Evolutionary conservation across 768 basidiomycete genomes (phyloP).

Genomic region (Collybia sordida): DNA sequence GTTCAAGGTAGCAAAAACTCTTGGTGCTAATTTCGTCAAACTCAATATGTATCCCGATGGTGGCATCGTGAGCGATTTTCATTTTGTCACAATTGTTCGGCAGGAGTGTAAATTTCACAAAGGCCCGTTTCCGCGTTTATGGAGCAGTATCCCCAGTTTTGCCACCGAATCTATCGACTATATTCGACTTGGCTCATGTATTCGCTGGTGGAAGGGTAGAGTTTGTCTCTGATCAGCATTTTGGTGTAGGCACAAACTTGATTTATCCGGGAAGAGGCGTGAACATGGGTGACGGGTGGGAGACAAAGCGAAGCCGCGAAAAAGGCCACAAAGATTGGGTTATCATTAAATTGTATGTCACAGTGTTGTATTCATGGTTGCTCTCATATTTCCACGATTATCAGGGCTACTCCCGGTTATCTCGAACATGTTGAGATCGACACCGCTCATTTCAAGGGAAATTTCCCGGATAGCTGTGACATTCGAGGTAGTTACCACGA

Average conservation of each 20-base stretch:
- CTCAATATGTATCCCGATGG: constrained; percentile 97
- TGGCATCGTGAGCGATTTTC: constrained; percentile 70
- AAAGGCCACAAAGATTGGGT: constrained; percentile 90
- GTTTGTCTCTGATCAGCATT: constrained; percentile 91
- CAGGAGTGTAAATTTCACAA: constrained; percentile 6
- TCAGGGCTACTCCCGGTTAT: constrained; percentile 70
- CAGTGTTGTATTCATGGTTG: background rate
- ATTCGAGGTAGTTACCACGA: constrained; percentile 56
- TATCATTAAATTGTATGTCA: constrained; percentile 79
- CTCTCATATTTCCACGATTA: constrained; percentile 1
- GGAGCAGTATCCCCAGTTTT: constrained; percentile 71
- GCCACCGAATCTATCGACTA: constrained; percentile 42
- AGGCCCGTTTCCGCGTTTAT: constrained; percentile 94
- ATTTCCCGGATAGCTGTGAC: constrained; percentile 89
- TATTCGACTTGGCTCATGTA: constrained; percentile 88
- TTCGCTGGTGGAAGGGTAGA: constrained; percentile 87
- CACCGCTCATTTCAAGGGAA: constrained; percentile 94
- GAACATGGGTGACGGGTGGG: constrained; percentile 99
- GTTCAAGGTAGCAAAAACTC: constrained; percentile 65
- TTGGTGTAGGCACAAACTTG: constrained; percentile 87
- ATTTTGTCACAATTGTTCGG: too few species aligned
- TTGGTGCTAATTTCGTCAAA: constrained; percentile 74
- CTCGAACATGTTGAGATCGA: constrained; percentile 87
- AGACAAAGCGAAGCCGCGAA: constrained; percentile 84
- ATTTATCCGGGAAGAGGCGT: constrained; percentile 89